Base-by-base conservation (phyloP, 768 basidiomycete species). In the Leccinum imitatum region DNA sequence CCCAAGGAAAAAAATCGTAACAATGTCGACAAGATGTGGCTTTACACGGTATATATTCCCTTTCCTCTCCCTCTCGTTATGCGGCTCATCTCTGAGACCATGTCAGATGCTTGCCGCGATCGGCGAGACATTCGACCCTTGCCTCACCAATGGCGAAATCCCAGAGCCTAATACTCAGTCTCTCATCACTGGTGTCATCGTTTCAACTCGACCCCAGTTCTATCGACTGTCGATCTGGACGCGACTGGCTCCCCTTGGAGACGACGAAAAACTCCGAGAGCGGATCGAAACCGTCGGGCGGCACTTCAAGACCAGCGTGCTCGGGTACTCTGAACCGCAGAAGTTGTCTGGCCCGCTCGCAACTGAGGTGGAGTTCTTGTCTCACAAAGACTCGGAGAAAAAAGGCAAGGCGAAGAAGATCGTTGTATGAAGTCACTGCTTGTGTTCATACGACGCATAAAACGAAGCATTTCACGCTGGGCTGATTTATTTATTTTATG, bases 191-290 rank as follows among this genome's bases (percentile, higher is more conserved):
- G 95, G 95, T 53, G 95, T 97, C 54, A 98, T 99, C 67, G 89
- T 98, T 50, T 95, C 93, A 5, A 88, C 92, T 48, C 89, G 97
- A 65, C 94, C 93, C 59, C 87, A 90, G 75, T 98, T 98, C 75
- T 99, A 94, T 79, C 90, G 97, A 46, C 75, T 99, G 67, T 95
- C 93, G 64, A 96, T 99, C 80, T 99, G 97, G 97, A 99, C 97
- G 53, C 86, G 96, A 44, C 77, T 86, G 35, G 91, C 96, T 5
- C 90, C 93, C 35, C 69, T 79, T 11, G 69, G 64, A 10, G 74
- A 76, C 2, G 82, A 84, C 21, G 82, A 84, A 58, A 83, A 84
- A 57, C 77, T 96, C 66, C 84, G 87, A 57, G 85, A 90, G 71
- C 84, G 95, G 57, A 91, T 95, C 65, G 90, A 92, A 73, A 82